phyloP scores from a whole-genome alignment of 805 yeast genomes.

The Metschnikowia lochheadii region DNA sequence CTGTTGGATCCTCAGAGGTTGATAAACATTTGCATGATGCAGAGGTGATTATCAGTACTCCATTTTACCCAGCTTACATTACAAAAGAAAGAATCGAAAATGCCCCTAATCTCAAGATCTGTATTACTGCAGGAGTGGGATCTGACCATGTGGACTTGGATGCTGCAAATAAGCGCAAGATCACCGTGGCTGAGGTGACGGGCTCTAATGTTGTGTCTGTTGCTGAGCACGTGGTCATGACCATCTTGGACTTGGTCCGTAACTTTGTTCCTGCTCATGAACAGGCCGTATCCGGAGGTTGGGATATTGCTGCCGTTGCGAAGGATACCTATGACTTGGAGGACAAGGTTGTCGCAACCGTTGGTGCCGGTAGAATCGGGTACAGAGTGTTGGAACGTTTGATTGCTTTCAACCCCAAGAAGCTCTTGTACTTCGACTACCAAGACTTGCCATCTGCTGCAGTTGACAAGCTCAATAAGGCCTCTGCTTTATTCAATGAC shows the following conservation, averaged over 20 bases:
- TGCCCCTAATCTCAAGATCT: constrained; percentile 67
- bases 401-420: constrained; percentile 69
- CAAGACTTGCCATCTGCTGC: constrained; percentile 59
- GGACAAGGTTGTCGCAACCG: constrained; percentile 72
- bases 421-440: constrained; percentile 70
- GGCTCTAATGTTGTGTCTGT: constrained; percentile 79
- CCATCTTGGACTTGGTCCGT: constrained; percentile 65
- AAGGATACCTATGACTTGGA: constrained; percentile 73
- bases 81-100: constrained; percentile 60
- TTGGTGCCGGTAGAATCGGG: constrained; percentile 82
- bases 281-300: constrained; percentile 54
- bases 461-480: constrained; percentile 34
- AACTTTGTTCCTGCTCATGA: constrained; percentile 79
- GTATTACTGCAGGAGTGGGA: constrained; percentile 82
- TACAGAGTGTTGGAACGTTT: constrained; percentile 69
- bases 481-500: constrained; percentile 40
- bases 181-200: constrained; percentile 75
- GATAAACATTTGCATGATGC: constrained; percentile 68
- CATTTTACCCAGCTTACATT: constrained; percentile 79
- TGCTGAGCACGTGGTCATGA: constrained; percentile 77
- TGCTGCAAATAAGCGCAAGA: constrained; percentile 59
- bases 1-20: constrained; percentile 50
- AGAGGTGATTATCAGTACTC: constrained; percentile 75
- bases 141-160: constrained; percentile 75
- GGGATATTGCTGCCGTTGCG: constrained; percentile 75